Base-by-base conservation (phyloP, 148 eudicot genomes). In the Nyssa sinensis region DNA sequence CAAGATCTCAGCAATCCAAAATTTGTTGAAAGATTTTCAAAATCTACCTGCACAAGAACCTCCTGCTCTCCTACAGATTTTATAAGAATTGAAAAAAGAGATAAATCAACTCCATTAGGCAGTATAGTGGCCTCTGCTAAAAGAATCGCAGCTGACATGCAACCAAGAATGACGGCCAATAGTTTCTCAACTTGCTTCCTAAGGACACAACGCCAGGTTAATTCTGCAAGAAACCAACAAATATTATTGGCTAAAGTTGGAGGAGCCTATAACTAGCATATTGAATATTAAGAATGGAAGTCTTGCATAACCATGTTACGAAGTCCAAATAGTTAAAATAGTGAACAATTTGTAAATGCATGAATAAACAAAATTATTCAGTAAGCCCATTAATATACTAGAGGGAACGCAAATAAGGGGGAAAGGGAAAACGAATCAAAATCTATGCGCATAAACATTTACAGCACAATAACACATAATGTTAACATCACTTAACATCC, bases 131-230 rank as follows among this genome's bases (percentile, higher is more conserved):
- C 98, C 86, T 94, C 98, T 23, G 98, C 98, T 83, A 94, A 80
- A 71, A 94, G 98, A 77, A 94, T 90, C n/a, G 98, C 92, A 73
- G 82, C 97, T 69, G 98, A 94, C 93, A 94, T 92, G 86, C 91
- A 92, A 72, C 97, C 92, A 90, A 94, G 98, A 77, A 90, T 29
- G 62, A 92, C 81, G 63, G 98, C 97, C 79, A 92, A 69, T 60
- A 89, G 81, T 82, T 81, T 90, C 67, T 92, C 77, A 62, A 94
- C 76, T 82, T 90, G 97, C 85, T 86, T 90, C 71, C 79, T 70
- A 72, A 94, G 44, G 77, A 92, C 81, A 80, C 98, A 94, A 57
- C 93, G 93, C 98, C 98, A 94, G 60, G 89, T 58, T 59, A 91
- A 80, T 84, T 94, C 98, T 94, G 89, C 68, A 78, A 74, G 71